A percentile compares a stretch with the other conserved stretches of the same genome.
Conservation (phyloP, 2,329 filamentous ascomycete genomes). For the Sclerotinia glacialis region DNA sequence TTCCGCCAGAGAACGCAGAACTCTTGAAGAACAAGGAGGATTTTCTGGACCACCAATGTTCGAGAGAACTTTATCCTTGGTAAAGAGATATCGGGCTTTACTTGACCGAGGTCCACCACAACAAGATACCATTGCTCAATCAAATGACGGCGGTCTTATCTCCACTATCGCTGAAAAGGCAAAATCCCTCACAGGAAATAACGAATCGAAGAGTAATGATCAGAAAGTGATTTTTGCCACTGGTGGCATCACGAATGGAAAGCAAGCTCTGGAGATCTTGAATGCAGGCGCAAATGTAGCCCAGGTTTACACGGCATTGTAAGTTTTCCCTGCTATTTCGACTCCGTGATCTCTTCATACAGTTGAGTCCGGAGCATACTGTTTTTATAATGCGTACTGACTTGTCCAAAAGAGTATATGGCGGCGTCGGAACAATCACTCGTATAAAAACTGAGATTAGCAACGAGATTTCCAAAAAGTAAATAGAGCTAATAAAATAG, state of each 20-base stretch:
- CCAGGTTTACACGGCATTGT: conserved; percentile 81
- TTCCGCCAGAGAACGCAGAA: conserved; percentile 61
- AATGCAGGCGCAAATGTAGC: conserved; percentile 88
- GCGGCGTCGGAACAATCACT: conserved; percentile 62
- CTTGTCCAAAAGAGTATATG: conserved; percentile 46
- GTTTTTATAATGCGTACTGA: conserved; percentile 19
- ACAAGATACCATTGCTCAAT: conserved; percentile 2
- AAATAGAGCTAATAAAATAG: conserved; percentile 14
- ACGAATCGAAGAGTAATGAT: neutral
- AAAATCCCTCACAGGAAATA: conserved; percentile 23
- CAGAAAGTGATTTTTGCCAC: conserved; percentile 87
- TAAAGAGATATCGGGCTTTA: conserved; percentile 72
- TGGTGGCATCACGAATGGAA: conserved; percentile 85
- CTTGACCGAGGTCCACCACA: conserved; percentile 53
- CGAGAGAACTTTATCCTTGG: conserved; percentile 71
- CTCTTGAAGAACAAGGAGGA: conserved; percentile 75
- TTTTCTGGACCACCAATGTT: conserved; percentile 92
- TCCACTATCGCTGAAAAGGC: conserved; percentile 41
- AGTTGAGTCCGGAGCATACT: neutral
- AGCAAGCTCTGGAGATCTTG: conserved; percentile 76
- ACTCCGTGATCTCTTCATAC: neutral
- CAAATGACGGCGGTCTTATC: conserved; percentile 39
- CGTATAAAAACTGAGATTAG: conserved; percentile 64
- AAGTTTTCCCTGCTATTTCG: neutral
- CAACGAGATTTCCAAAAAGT: conserved; percentile 45